These are phyloP conservation scores for Onygenales sp. DNA, from an alignment of 2,329 filamentous ascomycete species.

Conservation along the genomic window DNA sequence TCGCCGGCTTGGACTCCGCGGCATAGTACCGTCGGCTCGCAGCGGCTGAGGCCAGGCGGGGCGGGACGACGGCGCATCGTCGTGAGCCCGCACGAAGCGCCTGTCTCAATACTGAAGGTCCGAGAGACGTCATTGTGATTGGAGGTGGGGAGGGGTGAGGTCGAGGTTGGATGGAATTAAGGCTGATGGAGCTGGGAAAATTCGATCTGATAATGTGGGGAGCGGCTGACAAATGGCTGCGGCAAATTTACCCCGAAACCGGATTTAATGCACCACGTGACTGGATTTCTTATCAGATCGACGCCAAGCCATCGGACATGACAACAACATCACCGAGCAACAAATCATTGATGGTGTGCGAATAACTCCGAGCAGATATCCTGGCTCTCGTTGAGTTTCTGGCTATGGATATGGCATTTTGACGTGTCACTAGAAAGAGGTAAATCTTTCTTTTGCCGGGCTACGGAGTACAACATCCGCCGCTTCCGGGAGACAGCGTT, in stretches of 20 bases:
- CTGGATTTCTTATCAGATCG: neutral
- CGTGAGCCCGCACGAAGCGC: constrained; percentile 53
- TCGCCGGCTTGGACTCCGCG: constrained; percentile 61
- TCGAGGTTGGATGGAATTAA: neutral
- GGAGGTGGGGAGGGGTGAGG: neutral
- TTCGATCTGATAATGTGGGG: constrained; percentile 5
- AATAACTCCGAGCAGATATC: no score
- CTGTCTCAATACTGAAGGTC: constrained; percentile 65
- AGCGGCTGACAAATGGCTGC: constrained; percentile 4
- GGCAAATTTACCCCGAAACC: neutral
- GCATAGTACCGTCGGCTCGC: constrained; percentile 60
- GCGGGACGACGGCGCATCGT: constrained; percentile 34
- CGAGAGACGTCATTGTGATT: constrained; percentile 51
- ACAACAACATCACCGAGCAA: no score
- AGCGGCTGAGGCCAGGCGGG: constrained; percentile 24
- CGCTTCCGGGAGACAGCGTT: no score
- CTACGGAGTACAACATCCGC: no score
- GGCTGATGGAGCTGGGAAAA: neutral
- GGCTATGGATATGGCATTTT: no score
- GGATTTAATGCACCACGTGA: neutral
- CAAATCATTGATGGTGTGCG: no score
- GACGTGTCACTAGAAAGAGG: no score
- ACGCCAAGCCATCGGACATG: no score
- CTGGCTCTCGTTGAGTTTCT: no score
- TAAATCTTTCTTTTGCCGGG: no score